Evolutionary conservation across 2,329 filamentous ascomycete genomes (phyloP).

Genomic region (Sphaerulina vaccinii): DNA sequence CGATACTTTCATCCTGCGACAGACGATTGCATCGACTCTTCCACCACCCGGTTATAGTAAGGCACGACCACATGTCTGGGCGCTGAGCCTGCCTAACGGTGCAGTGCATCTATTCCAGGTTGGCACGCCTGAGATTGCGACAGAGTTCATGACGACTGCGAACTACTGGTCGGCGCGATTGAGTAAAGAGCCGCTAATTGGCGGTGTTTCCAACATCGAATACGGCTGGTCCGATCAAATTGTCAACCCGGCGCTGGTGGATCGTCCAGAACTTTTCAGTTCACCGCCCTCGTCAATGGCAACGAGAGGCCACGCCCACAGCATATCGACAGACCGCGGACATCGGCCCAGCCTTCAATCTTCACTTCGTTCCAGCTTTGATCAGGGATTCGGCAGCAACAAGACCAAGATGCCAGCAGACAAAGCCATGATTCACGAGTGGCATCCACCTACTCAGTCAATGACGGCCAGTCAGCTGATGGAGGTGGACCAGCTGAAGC

Average conservation of each 20-base stretch:
- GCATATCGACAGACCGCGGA: conserved; percentile 26
- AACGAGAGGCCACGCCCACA: conserved; percentile 28
- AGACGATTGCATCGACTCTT: conserved; percentile 86
- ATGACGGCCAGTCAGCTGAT: conserved; percentile 77
- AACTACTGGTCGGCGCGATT: conserved; percentile 98
- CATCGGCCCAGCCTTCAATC: conserved; percentile 38
- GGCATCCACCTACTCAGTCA: conserved; percentile 84
- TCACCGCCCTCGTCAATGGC: conserved; percentile 37
- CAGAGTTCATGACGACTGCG: conserved; percentile 88
- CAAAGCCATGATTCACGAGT: conserved; percentile 78
- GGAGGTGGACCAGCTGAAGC: conserved; percentile 77
- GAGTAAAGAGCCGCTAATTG: conserved; percentile 88
- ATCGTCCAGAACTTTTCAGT: conserved; percentile 31
- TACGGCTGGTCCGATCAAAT: conserved; percentile 93
- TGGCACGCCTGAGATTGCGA: conserved; percentile 88
- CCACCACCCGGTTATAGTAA: conserved; percentile 93
- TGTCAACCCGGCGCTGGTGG: conserved; percentile 55
- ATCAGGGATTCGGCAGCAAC: conserved; percentile 50
- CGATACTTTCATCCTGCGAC: conserved; percentile 81
- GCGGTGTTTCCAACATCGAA: conserved; percentile 93
- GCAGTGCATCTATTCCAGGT: conserved; percentile 98
- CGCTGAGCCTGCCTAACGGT: conserved; percentile 83
- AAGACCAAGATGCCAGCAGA: conserved; percentile 77
- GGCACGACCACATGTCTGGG: conserved; percentile 87
- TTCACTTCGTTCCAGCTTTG: conserved; percentile 60